phyloP scores from a whole-genome alignment of 1,284 basidiomycete species.

The Cryptococcus wingfieldii region DNA sequence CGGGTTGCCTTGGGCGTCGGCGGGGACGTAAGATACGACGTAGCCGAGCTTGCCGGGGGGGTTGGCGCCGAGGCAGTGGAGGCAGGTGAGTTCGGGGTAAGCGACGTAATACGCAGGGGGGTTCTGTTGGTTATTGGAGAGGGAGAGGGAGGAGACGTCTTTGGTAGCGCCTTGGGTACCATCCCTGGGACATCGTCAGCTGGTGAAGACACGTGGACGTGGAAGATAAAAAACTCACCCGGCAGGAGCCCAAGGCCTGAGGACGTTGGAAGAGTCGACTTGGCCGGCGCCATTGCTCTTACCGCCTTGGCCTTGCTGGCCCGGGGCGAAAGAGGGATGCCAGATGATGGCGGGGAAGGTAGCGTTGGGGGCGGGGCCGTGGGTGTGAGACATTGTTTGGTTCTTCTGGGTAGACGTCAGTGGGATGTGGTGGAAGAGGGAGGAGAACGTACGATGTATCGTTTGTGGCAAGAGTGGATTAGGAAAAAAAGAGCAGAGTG shows the following conservation, averaged over 20 bases:
- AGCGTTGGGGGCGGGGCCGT: too few relatives aligned
- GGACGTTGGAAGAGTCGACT: not conserved
- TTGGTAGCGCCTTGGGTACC: not conserved
- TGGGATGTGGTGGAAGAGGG: too few relatives aligned
- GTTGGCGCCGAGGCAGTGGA: constrained; percentile 16
- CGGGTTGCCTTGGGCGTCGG: not conserved
- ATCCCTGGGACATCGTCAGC: not conserved
- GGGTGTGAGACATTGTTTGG: too few relatives aligned
- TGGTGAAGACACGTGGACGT: too few relatives aligned
- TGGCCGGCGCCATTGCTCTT: not conserved
- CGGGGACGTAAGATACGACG: constrained; percentile 15
- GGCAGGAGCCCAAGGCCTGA: constrained; percentile 1
- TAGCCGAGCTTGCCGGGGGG: constrained; percentile 16
- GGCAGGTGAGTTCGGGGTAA: constrained; percentile 15
- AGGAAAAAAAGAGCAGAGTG: too few relatives aligned
- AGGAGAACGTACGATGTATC: too few relatives aligned
- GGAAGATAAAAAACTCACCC: not conserved
- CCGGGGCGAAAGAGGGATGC: not conserved
- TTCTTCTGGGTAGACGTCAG: too few relatives aligned
- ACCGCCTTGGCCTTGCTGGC: not conserved
- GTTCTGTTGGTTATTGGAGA: not conserved
- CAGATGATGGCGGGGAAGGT: constrained; percentile 3
- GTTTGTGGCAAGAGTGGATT: too few relatives aligned
- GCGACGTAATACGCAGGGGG: constrained; percentile 8
- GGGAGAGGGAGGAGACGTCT: not conserved